phyloP scores from a whole-genome alignment of 371 early-diverging fungal genomes.

The Zychaea mexicana region DNA sequence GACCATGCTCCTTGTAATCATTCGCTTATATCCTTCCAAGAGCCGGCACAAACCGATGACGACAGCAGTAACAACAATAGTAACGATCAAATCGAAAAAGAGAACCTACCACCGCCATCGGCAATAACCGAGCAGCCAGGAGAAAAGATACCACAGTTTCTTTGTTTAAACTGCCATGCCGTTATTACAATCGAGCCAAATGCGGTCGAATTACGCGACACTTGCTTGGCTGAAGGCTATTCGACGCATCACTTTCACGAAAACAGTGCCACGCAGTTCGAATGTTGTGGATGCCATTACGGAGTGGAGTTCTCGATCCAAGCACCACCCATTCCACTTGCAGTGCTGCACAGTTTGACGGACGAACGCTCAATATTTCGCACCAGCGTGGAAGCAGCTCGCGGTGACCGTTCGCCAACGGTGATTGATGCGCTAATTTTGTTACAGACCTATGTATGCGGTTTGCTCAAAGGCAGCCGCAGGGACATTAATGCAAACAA shows the following conservation, averaged over 20 bases:
- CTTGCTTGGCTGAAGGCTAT: background rate
- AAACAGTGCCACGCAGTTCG: background rate
- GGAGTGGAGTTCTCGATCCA: background rate
- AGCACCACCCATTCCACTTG: background rate
- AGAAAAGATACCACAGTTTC: background rate
- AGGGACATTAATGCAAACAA: constrained; percentile 40
- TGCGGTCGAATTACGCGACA: background rate
- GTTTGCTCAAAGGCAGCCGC: constrained; percentile 26
- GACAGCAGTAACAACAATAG: background rate
- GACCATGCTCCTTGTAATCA: background rate
- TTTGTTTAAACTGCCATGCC: background rate
- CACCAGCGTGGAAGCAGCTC: background rate
- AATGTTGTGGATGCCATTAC: constrained; percentile 10
- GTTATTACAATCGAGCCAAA: background rate
- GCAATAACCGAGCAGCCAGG: background rate
- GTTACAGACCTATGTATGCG: constrained; percentile 29
- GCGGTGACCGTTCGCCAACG: constrained; percentile 15
- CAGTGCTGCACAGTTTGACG: background rate
- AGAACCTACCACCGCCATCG: background rate
- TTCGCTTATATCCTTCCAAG: background rate
- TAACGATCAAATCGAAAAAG: background rate
- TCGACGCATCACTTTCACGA: background rate
- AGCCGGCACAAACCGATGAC: background rate
- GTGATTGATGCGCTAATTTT: constrained; percentile 27
- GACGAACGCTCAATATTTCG: background rate